phyloP scores from a whole-genome alignment of 2,329 filamentous ascomycete species.

The Moelleriella libera region DNA sequence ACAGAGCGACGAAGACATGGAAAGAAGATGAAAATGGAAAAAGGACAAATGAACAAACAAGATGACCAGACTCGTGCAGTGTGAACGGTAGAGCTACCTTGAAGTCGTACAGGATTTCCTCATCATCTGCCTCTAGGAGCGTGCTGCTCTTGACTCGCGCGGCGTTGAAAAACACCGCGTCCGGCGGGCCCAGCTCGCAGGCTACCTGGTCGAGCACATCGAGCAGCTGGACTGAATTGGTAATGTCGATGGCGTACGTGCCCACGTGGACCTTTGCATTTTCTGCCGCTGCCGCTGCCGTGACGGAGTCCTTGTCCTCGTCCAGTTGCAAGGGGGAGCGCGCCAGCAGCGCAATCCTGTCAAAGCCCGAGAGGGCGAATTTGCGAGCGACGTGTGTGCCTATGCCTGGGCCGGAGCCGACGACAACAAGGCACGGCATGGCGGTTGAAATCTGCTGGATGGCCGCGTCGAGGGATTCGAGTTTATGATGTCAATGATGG shows the following conservation, averaged over 20 bases:
- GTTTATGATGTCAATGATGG: neutral
- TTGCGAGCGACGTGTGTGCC: slow-evolving; percentile 84
- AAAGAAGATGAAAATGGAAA: no score
- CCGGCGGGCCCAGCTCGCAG: slow-evolving; percentile 22
- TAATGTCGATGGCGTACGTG: slow-evolving; percentile 28
- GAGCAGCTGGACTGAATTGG: slow-evolving; percentile 12
- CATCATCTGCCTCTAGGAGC: slow-evolving; percentile 24
- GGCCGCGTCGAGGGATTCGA: no score
- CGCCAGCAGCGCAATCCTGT: slow-evolving; percentile 31
- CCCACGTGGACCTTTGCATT: slow-evolving; percentile 25
- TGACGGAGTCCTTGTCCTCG: slow-evolving; percentile 17
- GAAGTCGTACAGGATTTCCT: slow-evolving; percentile 34
- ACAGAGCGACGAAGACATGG: no score
- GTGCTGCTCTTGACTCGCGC: slow-evolving; percentile 28
- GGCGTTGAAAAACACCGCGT: slow-evolving; percentile 38
- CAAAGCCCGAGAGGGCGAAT: slow-evolving; percentile 74
- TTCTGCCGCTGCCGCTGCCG: no score
- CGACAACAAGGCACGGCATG: slow-evolving; percentile 42
- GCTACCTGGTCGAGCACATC: neutral
- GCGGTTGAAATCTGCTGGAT: neutral
- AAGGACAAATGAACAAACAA: no score
- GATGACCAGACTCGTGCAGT: neutral
- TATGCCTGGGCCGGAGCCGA: slow-evolving; percentile 81
- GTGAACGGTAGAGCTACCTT: slow-evolving; percentile 17
- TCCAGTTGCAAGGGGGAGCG: slow-evolving; percentile 25